These are phyloP conservation scores for Bonia amplexicaulis DNA, from an alignment of 176 grass and related monocot genomes.

Conservation along the genomic window DNA sequence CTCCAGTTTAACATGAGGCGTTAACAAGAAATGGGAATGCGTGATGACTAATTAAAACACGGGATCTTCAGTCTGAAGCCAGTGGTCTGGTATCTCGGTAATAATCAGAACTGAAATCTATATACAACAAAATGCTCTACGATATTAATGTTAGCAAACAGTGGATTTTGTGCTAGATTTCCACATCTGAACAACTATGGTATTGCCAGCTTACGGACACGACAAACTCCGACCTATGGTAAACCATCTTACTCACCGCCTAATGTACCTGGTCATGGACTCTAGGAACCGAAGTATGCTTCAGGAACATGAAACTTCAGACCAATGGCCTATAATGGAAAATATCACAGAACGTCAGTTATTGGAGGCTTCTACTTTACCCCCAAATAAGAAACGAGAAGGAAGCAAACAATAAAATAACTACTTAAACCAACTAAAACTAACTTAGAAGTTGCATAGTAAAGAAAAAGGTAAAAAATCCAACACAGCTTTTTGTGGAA, in stretches of 20 bases:
- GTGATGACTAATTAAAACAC: background rate
- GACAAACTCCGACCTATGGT: background rate
- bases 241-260: conserved; percentile 9
- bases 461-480: background rate
- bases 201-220: background rate
- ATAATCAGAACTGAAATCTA: background rate
- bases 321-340: conserved; percentile 54
- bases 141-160: background rate
- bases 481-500: background rate
- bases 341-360: conserved; percentile 4
- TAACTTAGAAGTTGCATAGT: background rate
- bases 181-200: background rate
- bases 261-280: background rate
- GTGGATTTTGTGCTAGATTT: background rate
- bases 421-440: background rate
- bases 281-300: conserved; percentile 50
- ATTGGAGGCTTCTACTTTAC: background rate
- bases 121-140: background rate
- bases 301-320: conserved; percentile 74
- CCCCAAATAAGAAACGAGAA: background rate
- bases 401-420: background rate
- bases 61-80: background rate
- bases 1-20: background rate
- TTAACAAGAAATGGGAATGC: background rate
- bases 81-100: background rate